A percentile compares a stretch with the other conserved stretches of the same genome.
These are phyloP conservation scores for Thalassiosira hispida DNA, from an alignment of 352 stramenopile genomes.

Conservation along the genomic window DNA sequence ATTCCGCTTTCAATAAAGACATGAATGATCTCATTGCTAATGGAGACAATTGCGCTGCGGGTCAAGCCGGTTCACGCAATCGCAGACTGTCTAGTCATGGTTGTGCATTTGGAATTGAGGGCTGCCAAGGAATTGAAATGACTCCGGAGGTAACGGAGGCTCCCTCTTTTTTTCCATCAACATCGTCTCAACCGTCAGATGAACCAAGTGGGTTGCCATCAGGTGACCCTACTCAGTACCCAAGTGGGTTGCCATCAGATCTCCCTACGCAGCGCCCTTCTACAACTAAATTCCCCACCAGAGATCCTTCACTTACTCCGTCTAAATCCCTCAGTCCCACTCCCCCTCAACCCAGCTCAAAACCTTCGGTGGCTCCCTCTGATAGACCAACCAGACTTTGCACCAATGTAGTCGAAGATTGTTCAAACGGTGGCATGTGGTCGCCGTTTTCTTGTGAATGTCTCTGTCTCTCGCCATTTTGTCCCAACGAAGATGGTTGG, in stretches of 20 bases:
- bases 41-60: neutral
- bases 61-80: neutral
- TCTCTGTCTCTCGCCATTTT: slow-evolving; percentile 36
- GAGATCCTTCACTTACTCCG: slow-evolving; percentile 3
- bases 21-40: slow-evolving; percentile 36
- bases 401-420: slow-evolving; percentile 19
- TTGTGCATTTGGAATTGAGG: slow-evolving; percentile 17
- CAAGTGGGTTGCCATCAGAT: neutral
- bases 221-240: neutral
- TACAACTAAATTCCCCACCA: slow-evolving; percentile 4
- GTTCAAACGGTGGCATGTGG: slow-evolving; percentile 28
- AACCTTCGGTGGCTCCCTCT: slow-evolving; percentile 17
- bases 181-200: slow-evolving; percentile 2
- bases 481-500: slow-evolving; percentile 8
- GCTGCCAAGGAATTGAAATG: slow-evolving; percentile 4
- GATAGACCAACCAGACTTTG: slow-evolving; percentile 3
- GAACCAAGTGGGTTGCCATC: neutral
- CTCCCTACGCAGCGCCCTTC: neutral
- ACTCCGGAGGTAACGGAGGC: neutral
- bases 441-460: slow-evolving; percentile 46
- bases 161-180: neutral
- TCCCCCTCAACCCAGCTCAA: slow-evolving; percentile 1
- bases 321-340: slow-evolving; percentile 13
- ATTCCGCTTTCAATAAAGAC: neutral
- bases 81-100: neutral